A percentile compares a stretch with the other conserved stretches of the same genome.
These are phyloP conservation scores for Fusarium sp. DNA, from an alignment of 2,329 filamentous ascomycete genomes.

Conservation along the genomic window DNA sequence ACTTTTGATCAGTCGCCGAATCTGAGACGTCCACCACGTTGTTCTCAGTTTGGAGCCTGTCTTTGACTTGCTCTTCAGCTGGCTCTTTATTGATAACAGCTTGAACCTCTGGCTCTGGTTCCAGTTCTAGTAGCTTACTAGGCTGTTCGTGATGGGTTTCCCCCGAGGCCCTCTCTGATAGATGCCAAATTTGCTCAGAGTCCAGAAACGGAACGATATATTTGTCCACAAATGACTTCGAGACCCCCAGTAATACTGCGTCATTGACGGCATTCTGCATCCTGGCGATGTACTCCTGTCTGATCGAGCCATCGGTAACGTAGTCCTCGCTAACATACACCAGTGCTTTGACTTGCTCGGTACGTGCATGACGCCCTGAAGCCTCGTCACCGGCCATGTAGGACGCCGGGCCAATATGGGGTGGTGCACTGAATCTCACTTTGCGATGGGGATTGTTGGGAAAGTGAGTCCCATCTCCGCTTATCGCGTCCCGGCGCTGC, in stretches of 20 bases:
- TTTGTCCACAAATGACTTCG: not conserved
- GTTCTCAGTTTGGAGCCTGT: not conserved
- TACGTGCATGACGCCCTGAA: too few species aligned
- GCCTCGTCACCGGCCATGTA: not conserved
- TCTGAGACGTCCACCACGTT: not conserved
- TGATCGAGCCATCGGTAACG: not conserved
- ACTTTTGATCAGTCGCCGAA: not conserved
- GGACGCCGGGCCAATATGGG: too few species aligned
- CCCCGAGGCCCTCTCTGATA: accelerated
- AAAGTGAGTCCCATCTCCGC: not conserved
- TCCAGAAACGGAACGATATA: slow-evolving; percentile 1
- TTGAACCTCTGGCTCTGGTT: not conserved
- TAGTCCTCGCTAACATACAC: slow-evolving; percentile 6
- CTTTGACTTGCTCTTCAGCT: too few species aligned
- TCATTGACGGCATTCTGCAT: slow-evolving; percentile 6
- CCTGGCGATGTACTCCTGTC: slow-evolving; percentile 2
- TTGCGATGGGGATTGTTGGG: not conserved
- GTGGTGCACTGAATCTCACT: not conserved
- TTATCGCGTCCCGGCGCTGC: not conserved
- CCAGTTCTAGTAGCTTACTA: not conserved
- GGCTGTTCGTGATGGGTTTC: not conserved
- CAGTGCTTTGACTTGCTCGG: not conserved
- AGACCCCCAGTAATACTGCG: not conserved
- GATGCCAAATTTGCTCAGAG: not conserved
- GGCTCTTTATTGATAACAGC: too few species aligned